phyloP scores from a whole-genome alignment of 169 alveolate genomes.

The Plasmodium gallinaceum region DNA sequence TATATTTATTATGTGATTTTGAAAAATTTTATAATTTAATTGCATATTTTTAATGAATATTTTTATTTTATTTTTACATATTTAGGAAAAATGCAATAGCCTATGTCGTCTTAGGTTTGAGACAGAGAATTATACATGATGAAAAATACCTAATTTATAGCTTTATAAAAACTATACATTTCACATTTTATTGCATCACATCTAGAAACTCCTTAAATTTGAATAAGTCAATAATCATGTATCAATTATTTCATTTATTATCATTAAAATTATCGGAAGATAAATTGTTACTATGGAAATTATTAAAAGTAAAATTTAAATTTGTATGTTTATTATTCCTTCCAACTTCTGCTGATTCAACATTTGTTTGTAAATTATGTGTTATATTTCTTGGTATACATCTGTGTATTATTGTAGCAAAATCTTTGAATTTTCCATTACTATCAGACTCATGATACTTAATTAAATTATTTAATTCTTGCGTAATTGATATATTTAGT shows the following conservation, averaged over 20 bases:
- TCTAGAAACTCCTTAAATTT: too few relatives aligned
- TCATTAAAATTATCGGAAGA: slow-evolving; percentile 7
- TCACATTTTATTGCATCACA: too few relatives aligned
- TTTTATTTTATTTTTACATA: neutral
- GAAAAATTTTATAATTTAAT: too few relatives aligned
- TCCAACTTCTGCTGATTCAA: neutral
- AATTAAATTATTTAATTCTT: slow-evolving; percentile 48
- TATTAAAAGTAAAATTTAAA: slow-evolving; percentile 43
- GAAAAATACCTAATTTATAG: too few relatives aligned
- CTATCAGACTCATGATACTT: slow-evolving; percentile 66
- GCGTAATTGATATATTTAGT: slow-evolving; percentile 65
- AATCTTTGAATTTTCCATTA: slow-evolving; percentile 74
- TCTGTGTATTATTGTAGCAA: slow-evolving; percentile 68
- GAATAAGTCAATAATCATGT: too few relatives aligned
- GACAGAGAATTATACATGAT: neutral
- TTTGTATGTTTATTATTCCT: slow-evolving; percentile 24
- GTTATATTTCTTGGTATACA: slow-evolving; percentile 48
- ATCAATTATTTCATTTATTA: neutral
- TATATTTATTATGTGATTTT: too few relatives aligned
- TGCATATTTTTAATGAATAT: too few relatives aligned
- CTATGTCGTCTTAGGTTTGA: too few relatives aligned
- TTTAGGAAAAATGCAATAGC: neutral
- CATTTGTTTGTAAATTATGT: slow-evolving; percentile 26
- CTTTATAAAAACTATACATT: too few relatives aligned
- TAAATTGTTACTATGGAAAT: slow-evolving; percentile 3